phyloP scores from a whole-genome alignment of 805 yeast species.

The Lipomyces sp. region DNA sequence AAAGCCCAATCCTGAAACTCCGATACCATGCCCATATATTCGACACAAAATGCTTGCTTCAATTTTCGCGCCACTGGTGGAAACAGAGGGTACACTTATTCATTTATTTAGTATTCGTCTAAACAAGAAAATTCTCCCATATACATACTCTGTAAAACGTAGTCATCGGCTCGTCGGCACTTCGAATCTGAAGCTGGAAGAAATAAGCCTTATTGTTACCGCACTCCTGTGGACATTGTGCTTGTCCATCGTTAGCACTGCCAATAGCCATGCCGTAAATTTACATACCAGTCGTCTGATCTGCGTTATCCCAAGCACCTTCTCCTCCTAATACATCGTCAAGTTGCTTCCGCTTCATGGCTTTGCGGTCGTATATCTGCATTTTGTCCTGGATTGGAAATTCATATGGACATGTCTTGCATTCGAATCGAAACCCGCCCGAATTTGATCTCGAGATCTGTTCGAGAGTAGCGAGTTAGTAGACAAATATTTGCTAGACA shows the following conservation, averaged over 20 bases:
- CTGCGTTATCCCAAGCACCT: slow-evolving; percentile 99
- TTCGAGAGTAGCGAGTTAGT: slow-evolving; percentile 16
- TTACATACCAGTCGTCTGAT: slow-evolving; percentile 66
- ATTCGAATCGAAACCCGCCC: slow-evolving; percentile 67
- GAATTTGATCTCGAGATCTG: slow-evolving; percentile 63
- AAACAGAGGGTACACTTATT: slow-evolving; percentile 80
- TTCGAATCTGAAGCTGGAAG: slow-evolving; percentile 93
- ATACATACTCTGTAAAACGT: slow-evolving; percentile 73
- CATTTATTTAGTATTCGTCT: background rate
- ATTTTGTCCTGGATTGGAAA: slow-evolving; percentile 78
- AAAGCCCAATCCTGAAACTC: background rate
- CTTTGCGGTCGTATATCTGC: slow-evolving; percentile 83
- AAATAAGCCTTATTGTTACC: slow-evolving; percentile 91
- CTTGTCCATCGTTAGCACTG: slow-evolving; percentile 41
- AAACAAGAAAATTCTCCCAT: background rate
- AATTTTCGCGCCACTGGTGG: slow-evolving; percentile 96
- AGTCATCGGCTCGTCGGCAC: slow-evolving; percentile 99
- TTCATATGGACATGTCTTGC: slow-evolving; percentile 95
- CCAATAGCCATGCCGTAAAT: background rate
- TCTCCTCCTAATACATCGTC: slow-evolving; percentile 97
- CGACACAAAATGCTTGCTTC: slow-evolving; percentile 14
- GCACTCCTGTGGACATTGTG: slow-evolving; percentile 93
- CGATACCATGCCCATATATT: background rate
- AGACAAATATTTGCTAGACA: background rate
- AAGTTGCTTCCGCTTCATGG: slow-evolving; percentile 82